These are phyloP conservation scores for Elasticomyces elasticus DNA, from an alignment of 495 filamentous ascomycete genomes.

Conservation along the genomic window DNA sequence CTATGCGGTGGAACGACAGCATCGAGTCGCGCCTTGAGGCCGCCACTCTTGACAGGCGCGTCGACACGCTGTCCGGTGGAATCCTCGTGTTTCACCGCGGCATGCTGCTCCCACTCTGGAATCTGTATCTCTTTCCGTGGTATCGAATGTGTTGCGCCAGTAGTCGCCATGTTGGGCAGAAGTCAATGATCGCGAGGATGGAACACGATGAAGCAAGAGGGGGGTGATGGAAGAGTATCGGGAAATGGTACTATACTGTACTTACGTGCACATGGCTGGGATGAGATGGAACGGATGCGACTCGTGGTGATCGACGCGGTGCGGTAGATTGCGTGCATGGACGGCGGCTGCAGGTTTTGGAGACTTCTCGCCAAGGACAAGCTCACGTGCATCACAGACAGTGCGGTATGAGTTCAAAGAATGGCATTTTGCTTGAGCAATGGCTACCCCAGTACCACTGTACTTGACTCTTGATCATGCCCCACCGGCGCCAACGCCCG, in stretches of 20 bases:
- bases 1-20: conserved; percentile 32
- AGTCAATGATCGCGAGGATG: conserved; percentile 24
- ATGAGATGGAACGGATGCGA: not conserved
- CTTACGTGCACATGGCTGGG: not conserved
- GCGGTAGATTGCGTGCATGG: not conserved
- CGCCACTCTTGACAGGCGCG: not conserved
- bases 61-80: not conserved
- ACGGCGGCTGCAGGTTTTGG: too few species aligned
- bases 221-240: not conserved
- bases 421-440: too few species aligned
- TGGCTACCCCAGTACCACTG: too few species aligned
- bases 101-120: conserved; percentile 14
- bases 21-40: conserved; percentile 22
- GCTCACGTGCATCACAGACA: too few species aligned
- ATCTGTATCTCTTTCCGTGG: conserved; percentile 18
- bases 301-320: not conserved
- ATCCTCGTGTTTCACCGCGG: not conserved
- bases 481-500: conserved; percentile 2
- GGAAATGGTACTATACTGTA: not conserved
- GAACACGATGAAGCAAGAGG: conserved; percentile 28
- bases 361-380: too few species aligned
- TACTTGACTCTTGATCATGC: too few species aligned
- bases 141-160: not conserved
- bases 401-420: too few species aligned
- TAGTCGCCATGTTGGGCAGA: conserved; percentile 25